Conservation (phyloP, 2,329 filamentous ascomycete species). For the Ceratocystis destructans region DNA sequence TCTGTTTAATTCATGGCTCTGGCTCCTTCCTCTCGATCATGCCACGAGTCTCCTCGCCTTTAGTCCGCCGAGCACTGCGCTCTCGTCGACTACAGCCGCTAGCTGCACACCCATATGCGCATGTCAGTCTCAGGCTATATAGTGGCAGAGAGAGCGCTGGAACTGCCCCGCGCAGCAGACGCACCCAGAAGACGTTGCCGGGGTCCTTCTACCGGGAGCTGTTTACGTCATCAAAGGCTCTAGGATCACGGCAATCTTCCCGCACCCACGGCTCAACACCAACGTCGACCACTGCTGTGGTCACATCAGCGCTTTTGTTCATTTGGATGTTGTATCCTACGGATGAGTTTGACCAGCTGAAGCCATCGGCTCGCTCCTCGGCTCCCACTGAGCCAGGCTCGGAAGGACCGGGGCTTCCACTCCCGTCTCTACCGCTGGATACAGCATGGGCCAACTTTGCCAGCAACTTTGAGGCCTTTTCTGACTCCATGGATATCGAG, state of each 20-base stretch:
- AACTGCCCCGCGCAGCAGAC: not conserved
- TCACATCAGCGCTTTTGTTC: slow-evolving; percentile 25
- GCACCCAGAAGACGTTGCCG: not conserved
- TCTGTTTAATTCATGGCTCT: not conserved
- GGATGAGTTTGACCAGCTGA: slow-evolving; percentile 28
- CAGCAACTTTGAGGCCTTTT: slow-evolving; percentile 38
- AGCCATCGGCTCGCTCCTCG: not conserved
- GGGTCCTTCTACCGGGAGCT: slow-evolving; percentile 17
- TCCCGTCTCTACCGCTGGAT: slow-evolving; percentile 13
- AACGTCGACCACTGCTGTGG: slow-evolving; percentile 8
- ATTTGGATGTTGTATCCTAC: slow-evolving; percentile 34
- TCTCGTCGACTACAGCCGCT: not conserved
- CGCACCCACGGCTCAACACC: not conserved
- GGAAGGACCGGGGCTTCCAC: slow-evolving; percentile 11
- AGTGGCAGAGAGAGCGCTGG: not conserved
- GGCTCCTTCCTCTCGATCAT: not conserved
- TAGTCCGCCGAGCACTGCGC: slow-evolving; percentile 12
- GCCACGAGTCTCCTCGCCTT: slow-evolving; percentile 12
- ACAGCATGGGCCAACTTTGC: slow-evolving; percentile 38
- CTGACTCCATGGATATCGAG: slow-evolving; percentile 40
- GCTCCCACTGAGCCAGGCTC: slow-evolving; percentile 1
- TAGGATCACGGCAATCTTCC: not conserved
- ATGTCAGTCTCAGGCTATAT: not conserved
- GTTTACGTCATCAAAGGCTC: slow-evolving; percentile 13
- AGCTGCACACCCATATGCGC: not conserved